Base-by-base conservation (phyloP, 345 rosid species). In the Eucalyptus pumila region DNA sequence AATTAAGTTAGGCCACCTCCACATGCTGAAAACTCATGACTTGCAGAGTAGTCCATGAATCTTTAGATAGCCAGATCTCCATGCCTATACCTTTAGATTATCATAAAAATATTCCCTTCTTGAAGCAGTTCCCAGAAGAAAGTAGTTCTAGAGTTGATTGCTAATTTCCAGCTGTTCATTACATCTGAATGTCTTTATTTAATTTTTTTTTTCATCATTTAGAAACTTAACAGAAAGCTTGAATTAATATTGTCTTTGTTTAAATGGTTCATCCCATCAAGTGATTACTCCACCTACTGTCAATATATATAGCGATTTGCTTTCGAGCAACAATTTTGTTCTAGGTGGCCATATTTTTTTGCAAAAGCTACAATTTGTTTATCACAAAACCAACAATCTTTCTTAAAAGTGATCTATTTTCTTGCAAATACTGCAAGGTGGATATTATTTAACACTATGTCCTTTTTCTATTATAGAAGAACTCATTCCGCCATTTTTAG, bases 151-250 rank as follows among this genome's bases (percentile, higher is more conserved):
- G 42, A 69, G 42, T 69, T 34, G 42, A 0, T 69, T 69, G 23
- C 23, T 67, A 67, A 14, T n/a, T 15, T 32, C 40, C 32, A 32
- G 40, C 21, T 32, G 40, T 62, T 67, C 40, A 14, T 67, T 16
- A 32, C 23, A 15, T 67, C 37, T 69, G 60, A 87, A 86, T 56
- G 49, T 89, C 86, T 50, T 65, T 52, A 19, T 17, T 17, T 52
- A 19, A 51, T 17, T 17, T 45, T 27, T 48, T 89, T 48, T 89
- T 88, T 32, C 90, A 52, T 89, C 90, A 86, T 93, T 86, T 88
- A 95, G 97, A 94, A 94, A 88, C 88, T 96, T 92, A 94, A 94
- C 49, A 90, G 96, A 93, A 94, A 96, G 97, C 95, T 98, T 88
- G 97, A 93, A 9, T 72, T 72, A 37, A 72, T 37, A 72, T 9